A percentile compares a stretch with the other conserved stretches of the same genome.
These are phyloP conservation scores for Paraphoma sp. DNA, from an alignment of 2,329 filamentous ascomycete species.

Conservation along the genomic window DNA sequence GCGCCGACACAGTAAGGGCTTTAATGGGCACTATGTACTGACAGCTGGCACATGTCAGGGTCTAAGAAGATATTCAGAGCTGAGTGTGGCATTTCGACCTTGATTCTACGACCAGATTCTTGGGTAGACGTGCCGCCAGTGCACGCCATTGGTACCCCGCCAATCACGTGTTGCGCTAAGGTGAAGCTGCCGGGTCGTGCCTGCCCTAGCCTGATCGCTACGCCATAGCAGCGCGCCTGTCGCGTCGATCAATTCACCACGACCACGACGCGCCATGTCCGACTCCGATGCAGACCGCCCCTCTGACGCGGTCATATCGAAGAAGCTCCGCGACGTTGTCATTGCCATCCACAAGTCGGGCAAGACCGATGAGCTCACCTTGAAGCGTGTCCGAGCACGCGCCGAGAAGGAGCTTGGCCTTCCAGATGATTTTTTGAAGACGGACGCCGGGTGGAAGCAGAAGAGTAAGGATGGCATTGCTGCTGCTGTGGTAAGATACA, in stretches of 20 bases:
- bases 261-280: slow-evolving; percentile 36
- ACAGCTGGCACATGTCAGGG: not conserved
- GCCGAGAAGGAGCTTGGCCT: slow-evolving; percentile 61
- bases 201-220: not conserved
- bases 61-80: not conserved
- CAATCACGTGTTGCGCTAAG: slow-evolving; percentile 22
- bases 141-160: slow-evolving; percentile 14
- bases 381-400: slow-evolving; percentile 62
- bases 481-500: slow-evolving; percentile 36
- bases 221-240: not conserved
- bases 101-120: not conserved
- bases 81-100: not conserved
- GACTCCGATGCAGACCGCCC: slow-evolving; percentile 37
- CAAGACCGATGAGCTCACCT: slow-evolving; percentile 60
- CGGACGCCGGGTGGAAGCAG: slow-evolving; percentile 60
- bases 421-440: slow-evolving; percentile 62
- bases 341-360: slow-evolving; percentile 47
- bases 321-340: slow-evolving; percentile 51
- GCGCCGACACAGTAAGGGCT: not conserved
- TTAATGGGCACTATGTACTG: not conserved
- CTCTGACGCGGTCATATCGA: slow-evolving; percentile 47
- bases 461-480: slow-evolving; percentile 51
- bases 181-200: not conserved
- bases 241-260: slow-evolving; percentile 11
- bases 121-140: not conserved